These are phyloP conservation scores for Cicer yamashitae DNA, from an alignment of 306 rosid genomes.

Conservation along the genomic window DNA sequence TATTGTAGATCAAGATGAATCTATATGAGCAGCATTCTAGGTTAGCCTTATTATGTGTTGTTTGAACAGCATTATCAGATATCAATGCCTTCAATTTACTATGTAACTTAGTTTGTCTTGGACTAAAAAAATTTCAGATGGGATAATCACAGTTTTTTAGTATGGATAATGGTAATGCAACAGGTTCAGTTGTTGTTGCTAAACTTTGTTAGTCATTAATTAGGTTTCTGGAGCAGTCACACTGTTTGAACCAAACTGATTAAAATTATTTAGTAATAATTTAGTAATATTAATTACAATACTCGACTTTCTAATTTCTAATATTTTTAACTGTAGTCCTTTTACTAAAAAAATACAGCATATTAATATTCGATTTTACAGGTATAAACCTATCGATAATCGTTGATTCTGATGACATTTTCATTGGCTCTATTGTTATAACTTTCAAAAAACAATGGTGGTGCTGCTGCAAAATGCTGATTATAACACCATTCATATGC, in stretches of 20 bases:
- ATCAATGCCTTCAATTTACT: constrained; percentile 2
- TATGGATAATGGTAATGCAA: constrained; percentile 13
- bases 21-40: background rate
- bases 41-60: background rate
- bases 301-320: too few relatives aligned
- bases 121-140: background rate
- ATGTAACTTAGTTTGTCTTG: constrained; percentile 22
- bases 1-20: constrained; percentile 34
- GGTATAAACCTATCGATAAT: background rate
- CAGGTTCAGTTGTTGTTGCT: background rate
- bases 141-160: background rate
- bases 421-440: constrained; percentile 14
- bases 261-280: background rate
- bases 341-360: too few relatives aligned
- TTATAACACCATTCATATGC: too few relatives aligned
- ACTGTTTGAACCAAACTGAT: background rate
- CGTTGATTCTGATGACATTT: background rate
- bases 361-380: too few relatives aligned
- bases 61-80: constrained; percentile 1
- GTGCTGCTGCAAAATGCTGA: too few relatives aligned
- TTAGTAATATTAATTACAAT: background rate
- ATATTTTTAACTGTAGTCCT: too few relatives aligned
- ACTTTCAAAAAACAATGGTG: constrained; percentile 31
- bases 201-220: constrained; percentile 16
- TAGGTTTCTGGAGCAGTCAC: background rate